phyloP scores from a whole-genome alignment of 306 rosid genomes.

The Lathyrus sativus region DNA sequence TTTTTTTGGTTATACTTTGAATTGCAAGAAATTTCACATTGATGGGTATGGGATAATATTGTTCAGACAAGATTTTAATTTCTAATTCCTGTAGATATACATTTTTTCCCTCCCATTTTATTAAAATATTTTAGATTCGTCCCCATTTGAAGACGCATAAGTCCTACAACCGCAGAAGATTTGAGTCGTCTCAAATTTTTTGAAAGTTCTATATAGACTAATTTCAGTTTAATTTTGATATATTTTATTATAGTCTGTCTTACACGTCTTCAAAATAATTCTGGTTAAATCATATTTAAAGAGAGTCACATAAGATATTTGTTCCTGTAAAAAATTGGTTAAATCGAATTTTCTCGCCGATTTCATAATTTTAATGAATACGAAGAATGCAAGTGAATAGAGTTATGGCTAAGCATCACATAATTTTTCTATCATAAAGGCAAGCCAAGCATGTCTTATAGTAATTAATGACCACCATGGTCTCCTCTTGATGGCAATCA shows the following conservation, averaged over 20 bases:
- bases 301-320: too few relatives aligned
- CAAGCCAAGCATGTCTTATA: conserved; percentile 63
- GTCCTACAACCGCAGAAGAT: too few relatives aligned
- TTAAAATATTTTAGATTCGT: not conserved
- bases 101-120: conserved; percentile 20
- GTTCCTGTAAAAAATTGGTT: too few relatives aligned
- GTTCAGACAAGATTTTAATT: conserved; percentile 40
- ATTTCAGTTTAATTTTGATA: too few relatives aligned
- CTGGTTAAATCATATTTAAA: too few relatives aligned
- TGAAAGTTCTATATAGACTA: too few relatives aligned
- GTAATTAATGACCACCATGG: conserved; percentile 43
- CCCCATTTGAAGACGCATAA: too few relatives aligned
- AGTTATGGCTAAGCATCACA: conserved; percentile 33
- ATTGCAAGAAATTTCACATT: conserved; percentile 22
- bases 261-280: too few relatives aligned
- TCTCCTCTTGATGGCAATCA: conserved; percentile 54
- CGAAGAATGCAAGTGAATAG: conserved; percentile 28
- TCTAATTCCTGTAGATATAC: conserved; percentile 20
- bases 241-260: too few relatives aligned
- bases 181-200: too few relatives aligned
- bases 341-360: too few relatives aligned
- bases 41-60: conserved; percentile 31
- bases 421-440: conserved; percentile 53
- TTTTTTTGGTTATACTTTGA: conserved; percentile 38
- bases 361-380: too few relatives aligned